Evolutionary conservation across 805 yeast genomes (phyloP), one percentile per base, ranked within the genome.

Genomic region (Saccharomycodes ludwigii): DNA sequence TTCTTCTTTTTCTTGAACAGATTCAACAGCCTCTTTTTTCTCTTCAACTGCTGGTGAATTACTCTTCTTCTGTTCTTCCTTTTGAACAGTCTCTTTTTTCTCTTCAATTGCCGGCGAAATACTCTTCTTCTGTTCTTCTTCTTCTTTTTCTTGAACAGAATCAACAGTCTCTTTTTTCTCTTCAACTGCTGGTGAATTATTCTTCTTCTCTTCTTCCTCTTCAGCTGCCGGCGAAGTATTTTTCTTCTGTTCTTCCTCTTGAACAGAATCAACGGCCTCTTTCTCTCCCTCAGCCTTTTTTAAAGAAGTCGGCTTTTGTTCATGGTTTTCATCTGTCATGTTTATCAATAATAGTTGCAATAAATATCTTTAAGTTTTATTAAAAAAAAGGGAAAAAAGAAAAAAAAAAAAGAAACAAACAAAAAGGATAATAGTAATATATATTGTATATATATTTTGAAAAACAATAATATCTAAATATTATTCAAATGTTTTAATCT

Each of bases 281-380:
- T 47, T 53, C 31, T 54, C 49, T 16, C 45, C 47, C 19, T 46
- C 49, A 5, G 35, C 40, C 14, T 44, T 42, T 26, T 47, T 47
- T 11, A 43, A 42, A 22, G 55, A 57, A 5, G 17, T 33, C 31
- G n/a, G 24, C 36, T 16, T 29, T 21, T 6, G n/a, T 18, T 13
- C 29, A 8, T 20, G 19, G 22, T 10, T 18, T 27, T 12, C 21
- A 13, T 4, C n/a, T 8, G 28, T 19, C 4, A 18, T 24, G 11
- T 8, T 10, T n/a, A 18, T 14, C 11, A n/a, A n/a, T n/a, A n/a
- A n/a, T n/a, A n/a, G n/a, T n/a, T n/a, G n/a, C n/a, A n/a, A n/a
- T n/a, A n/a, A n/a, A n/a, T n/a, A n/a, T n/a, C n/a, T n/a, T n/a
- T n/a, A n/a, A n/a, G n/a, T n/a, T n/a, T n/a, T n/a, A n/a, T n/a